phyloP scores from a whole-genome alignment of 805 yeast species.

The Debaryomyces hansenii region DNA sequence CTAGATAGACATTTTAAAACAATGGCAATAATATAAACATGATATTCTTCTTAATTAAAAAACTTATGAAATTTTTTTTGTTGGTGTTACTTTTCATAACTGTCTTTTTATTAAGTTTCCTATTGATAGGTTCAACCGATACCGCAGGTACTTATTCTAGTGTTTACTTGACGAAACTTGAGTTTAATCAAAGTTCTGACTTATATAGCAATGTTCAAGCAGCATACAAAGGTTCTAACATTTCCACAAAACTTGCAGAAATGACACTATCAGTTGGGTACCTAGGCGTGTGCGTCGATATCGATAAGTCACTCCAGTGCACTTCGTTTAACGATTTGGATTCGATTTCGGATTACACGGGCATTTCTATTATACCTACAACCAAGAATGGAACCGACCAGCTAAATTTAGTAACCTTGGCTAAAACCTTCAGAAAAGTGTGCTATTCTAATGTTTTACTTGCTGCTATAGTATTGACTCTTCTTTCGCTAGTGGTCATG shows the following conservation, averaged over 20 bases:
- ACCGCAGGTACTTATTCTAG: slow-evolving; percentile 43
- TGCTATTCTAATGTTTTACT: slow-evolving; percentile 57
- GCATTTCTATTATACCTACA: slow-evolving; percentile 32
- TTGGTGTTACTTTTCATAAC: slow-evolving; percentile 46
- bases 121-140: slow-evolving; percentile 56
- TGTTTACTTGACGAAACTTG: slow-evolving; percentile 49
- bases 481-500: slow-evolving; percentile 41
- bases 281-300: slow-evolving; percentile 53
- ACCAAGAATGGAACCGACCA: slow-evolving; percentile 17
- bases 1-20: neutral
- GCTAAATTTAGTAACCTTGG: slow-evolving; percentile 49
- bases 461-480: slow-evolving; percentile 44
- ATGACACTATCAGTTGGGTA: slow-evolving; percentile 55
- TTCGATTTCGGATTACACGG: slow-evolving; percentile 21
- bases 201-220: slow-evolving; percentile 39
- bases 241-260: slow-evolving; percentile 30
- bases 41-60: slow-evolving; percentile 10
- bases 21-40: neutral
- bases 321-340: slow-evolving; percentile 27
- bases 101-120: slow-evolving; percentile 51
- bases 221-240: slow-evolving; percentile 31
- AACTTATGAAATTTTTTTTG: slow-evolving; percentile 41
- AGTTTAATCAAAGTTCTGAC: slow-evolving; percentile 47
- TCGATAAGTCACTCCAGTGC: slow-evolving; percentile 35
- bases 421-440: slow-evolving; percentile 43